Conservation (phyloP, 139 green algal species). For the Axilococcus clingmanii region DNA sequence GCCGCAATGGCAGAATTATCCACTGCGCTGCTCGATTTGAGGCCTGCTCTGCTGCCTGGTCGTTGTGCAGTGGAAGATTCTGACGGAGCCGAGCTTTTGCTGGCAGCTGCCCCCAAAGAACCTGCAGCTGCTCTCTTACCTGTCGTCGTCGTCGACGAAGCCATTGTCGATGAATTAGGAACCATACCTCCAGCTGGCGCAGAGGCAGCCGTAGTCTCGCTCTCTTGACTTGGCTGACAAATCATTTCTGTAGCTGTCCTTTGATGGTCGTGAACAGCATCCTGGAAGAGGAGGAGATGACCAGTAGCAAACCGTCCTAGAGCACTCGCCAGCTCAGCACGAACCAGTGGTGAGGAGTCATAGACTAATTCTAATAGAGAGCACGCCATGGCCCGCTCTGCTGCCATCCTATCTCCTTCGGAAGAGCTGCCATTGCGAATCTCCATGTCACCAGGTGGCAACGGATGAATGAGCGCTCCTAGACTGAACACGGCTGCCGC, state of each 20-base stretch:
- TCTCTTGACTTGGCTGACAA: background rate
- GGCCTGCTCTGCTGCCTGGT: too few species aligned
- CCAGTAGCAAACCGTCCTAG: conserved; percentile 57
- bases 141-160: background rate
- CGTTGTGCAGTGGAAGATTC: too few species aligned
- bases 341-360: conserved; percentile 57
- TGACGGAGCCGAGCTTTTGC: too few species aligned
- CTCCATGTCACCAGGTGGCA: background rate
- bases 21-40: background rate
- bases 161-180: too few species aligned
- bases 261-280: conserved; percentile 29
- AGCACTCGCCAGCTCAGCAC: conserved; percentile 58
- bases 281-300: conserved; percentile 41
- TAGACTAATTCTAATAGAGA: conserved; percentile 48
- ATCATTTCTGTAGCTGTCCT: conserved; percentile 18
- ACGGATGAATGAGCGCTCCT: conserved; percentile 54
- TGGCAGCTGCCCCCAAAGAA: too few species aligned
- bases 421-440: background rate
- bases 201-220: background rate
- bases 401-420: background rate
- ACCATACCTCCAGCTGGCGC: background rate
- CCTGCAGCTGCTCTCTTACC: background rate
- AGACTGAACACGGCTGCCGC: conserved; percentile 82
- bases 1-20: background rate
- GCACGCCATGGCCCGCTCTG: conserved; percentile 15